A percentile compares a stretch with the other conserved stretches of the same genome.
These are phyloP conservation scores for Spathaspora girioi DNA, from an alignment of 805 yeast species.

Conservation along the genomic window DNA sequence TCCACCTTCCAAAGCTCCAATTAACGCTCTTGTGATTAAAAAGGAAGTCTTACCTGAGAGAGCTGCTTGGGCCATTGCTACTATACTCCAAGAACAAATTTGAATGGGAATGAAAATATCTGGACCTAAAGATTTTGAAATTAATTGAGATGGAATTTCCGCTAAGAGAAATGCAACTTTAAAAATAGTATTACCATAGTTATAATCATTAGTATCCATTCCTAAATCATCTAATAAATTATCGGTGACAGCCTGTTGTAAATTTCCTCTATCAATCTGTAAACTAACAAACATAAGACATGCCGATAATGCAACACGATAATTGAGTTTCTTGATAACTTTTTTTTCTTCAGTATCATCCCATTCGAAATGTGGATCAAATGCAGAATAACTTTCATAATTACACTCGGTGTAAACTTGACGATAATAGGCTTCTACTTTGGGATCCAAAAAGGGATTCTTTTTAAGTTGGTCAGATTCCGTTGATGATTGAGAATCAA, in stretches of 20 bases:
- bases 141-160: slow-evolving; percentile 63
- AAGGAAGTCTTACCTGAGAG: slow-evolving; percentile 36
- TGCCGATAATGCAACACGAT: slow-evolving; percentile 54
- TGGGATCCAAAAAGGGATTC: slow-evolving; percentile 5
- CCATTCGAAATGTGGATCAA: slow-evolving; percentile 62
- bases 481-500: neutral
- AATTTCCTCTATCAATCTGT: slow-evolving; percentile 56
- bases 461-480: neutral
- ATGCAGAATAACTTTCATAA: slow-evolving; percentile 52
- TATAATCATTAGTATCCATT: slow-evolving; percentile 55
- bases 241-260: slow-evolving; percentile 57
- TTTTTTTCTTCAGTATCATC: slow-evolving; percentile 46
- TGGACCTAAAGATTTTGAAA: slow-evolving; percentile 62
- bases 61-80: slow-evolving; percentile 46
- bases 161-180: slow-evolving; percentile 50
- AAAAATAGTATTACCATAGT: slow-evolving; percentile 55
- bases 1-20: slow-evolving; percentile 66
- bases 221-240: slow-evolving; percentile 49
- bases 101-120: slow-evolving; percentile 62
- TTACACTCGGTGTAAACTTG: slow-evolving; percentile 21
- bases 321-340: slow-evolving; percentile 50
- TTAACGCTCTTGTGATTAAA: slow-evolving; percentile 44
- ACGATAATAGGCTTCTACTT: slow-evolving; percentile 4
- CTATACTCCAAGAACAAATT: slow-evolving; percentile 53
- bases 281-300: slow-evolving; percentile 57